phyloP scores from a whole-genome alignment of 345 rosid species.

The Bretschneidera sinensis region DNA sequence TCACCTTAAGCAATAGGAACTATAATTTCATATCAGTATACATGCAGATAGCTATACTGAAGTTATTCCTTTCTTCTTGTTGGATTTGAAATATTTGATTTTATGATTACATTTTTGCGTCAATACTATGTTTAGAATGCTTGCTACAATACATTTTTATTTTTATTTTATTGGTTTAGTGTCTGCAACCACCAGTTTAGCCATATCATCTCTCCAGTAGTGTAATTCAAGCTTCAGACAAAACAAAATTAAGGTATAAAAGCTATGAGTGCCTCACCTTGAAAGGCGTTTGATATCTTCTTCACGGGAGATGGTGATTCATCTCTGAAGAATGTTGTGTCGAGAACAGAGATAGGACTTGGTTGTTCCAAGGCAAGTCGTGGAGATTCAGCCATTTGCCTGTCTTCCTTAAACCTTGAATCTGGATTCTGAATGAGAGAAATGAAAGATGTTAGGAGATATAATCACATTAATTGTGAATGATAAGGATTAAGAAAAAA shows the following conservation, averaged over 20 bases:
- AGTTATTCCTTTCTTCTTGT: no score
- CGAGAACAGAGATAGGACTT: slow-evolving; percentile 90
- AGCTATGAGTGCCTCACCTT: slow-evolving; percentile 42
- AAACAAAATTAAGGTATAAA: slow-evolving; percentile 1
- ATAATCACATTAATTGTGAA: slow-evolving; percentile 6
- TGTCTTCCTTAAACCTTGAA: slow-evolving; percentile 31
- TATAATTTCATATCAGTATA: no score
- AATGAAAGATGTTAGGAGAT: slow-evolving; percentile 22
- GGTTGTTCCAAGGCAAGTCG: slow-evolving; percentile 66
- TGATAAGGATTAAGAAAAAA: slow-evolving; percentile 20
- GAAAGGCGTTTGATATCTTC: slow-evolving; percentile 55
- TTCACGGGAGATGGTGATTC: slow-evolving; percentile 83
- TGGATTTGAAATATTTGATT: no score
- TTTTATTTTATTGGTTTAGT: no score
- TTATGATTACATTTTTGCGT: no score
- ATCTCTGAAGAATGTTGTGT: slow-evolving; percentile 62
- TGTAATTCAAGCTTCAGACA: slow-evolving; percentile 8
- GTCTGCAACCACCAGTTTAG: no score
- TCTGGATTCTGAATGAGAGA: slow-evolving; percentile 46
- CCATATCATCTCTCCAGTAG: no score
- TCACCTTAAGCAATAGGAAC: no score
- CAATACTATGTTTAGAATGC: no score
- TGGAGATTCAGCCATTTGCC: slow-evolving; percentile 28
- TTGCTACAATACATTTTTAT: not conserved
- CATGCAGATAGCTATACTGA: no score